Conservation (phyloP, 208 protist species). For the Leishmania guyanensis region DNA sequence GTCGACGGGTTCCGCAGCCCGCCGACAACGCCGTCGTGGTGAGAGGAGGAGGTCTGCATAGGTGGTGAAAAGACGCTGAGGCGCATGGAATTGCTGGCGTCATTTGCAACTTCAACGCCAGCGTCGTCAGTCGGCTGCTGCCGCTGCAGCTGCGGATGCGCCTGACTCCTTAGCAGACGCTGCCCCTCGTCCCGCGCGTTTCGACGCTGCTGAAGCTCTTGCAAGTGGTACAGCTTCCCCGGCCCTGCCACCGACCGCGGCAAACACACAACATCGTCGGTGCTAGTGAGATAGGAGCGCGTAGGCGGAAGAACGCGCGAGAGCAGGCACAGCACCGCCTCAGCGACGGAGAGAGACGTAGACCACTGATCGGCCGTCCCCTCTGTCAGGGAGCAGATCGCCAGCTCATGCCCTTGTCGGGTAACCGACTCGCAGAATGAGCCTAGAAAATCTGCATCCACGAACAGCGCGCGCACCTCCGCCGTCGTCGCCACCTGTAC, state of each 20-base stretch:
- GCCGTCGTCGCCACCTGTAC: constrained; percentile 1
- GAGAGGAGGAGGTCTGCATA: not conserved
- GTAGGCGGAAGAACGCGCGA: constrained; percentile 28
- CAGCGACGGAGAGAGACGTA: constrained; percentile 16
- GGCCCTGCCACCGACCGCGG: constrained; percentile 25
- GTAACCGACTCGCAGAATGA: constrained; percentile 30
- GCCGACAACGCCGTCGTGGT: not conserved
- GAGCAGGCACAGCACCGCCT: constrained; percentile 33
- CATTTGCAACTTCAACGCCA: not conserved
- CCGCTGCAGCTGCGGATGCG: not conserved
- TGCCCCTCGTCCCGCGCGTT: constrained; percentile 19
- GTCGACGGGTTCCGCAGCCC: not conserved
- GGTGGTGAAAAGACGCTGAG: not conserved
- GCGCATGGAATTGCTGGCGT: not conserved
- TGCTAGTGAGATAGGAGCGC: constrained; percentile 31
- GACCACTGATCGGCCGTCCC: constrained; percentile 28
- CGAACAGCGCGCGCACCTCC: constrained; percentile 22
- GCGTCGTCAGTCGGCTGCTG: not conserved
- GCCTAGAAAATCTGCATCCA: constrained; percentile 37
- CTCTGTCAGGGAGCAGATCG: constrained; percentile 47
- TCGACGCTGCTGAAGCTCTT: constrained; percentile 27
- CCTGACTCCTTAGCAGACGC: not conserved
- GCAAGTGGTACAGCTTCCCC: constrained; percentile 32
- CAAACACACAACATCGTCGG: constrained; percentile 39
- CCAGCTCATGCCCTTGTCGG: constrained; percentile 32